Evolutionary conservation across 169 alveolate species (phyloP).

Genomic region (Plasmodium gaboni): DNA sequence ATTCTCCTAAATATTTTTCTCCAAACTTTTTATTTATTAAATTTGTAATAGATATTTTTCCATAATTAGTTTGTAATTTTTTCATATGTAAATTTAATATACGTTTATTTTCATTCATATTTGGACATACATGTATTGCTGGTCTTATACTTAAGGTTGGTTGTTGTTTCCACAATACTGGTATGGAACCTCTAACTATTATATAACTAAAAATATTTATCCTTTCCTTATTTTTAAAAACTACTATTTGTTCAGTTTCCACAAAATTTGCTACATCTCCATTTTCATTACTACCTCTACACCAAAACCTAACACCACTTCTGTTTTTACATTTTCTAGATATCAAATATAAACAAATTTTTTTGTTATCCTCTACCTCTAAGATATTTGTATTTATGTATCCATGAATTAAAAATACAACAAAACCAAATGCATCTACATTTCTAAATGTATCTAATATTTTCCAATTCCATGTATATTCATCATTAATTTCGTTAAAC

Average conservation of each 20-base stretch:
- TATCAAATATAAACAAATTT: constrained; percentile 72
- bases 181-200: constrained; percentile 96
- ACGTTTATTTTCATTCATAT: constrained; percentile 46
- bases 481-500: constrained; percentile 44
- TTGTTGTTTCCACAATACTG: constrained; percentile 96
- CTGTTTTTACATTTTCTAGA: constrained; percentile 92
- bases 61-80: constrained; percentile 58
- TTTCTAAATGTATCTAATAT: constrained; percentile 15
- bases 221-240: constrained; percentile 79
- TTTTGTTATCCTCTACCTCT: constrained; percentile 51
- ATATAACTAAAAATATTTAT: constrained; percentile 87
- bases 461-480: constrained; percentile 76
- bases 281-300: constrained; percentile 96
- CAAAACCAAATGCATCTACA: constrained; percentile 44
- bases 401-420: constrained; percentile 65
- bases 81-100: constrained; percentile 71
- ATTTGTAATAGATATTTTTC: constrained; percentile 74
- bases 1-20: constrained; percentile 74
- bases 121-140: constrained; percentile 24
- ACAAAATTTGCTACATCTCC: constrained; percentile 97
- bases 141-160: constrained; percentile 69
- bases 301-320: constrained; percentile 95
- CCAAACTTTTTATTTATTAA: constrained; percentile 52
- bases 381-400: constrained; percentile 37
- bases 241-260: constrained; percentile 94